Evolutionary conservation across 768 basidiomycete genomes (phyloP), one percentile per base, ranked within the genome.

Genomic region (Termitomyces heimii): DNA sequence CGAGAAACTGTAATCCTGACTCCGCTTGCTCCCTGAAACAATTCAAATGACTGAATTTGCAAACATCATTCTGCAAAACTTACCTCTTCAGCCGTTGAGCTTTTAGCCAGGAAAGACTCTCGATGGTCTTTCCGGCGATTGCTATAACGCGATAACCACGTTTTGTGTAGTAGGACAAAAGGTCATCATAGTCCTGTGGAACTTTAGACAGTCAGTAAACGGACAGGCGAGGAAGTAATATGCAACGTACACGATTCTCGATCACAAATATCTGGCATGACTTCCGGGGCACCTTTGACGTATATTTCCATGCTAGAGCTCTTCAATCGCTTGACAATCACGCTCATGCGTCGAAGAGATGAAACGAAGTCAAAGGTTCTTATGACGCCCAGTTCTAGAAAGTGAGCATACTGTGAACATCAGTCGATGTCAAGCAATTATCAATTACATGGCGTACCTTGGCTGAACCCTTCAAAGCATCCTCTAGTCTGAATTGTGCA

Each of bases 231-330:
- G 12, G 22, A 7, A 31, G 39, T 8, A 52, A 28, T 34, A 43
- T 7, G n/a, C 14, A 46, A 77, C 94, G 63, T 65, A 98, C 96
- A 86, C n/a, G 95, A 91, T 52, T 88, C 83, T 59, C 79, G 86
- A 54, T 94, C 89, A 68, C 97, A 99, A 56, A 99, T 98, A 42
- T 95, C 94, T 7, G 73, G 70, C 95, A 99, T 98, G 55, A 98
- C 93, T 71, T 99, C 97, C 0, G 97, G 97, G 2, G 97, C 97
- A n/a, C 97, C 97, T 68, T 99, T 99, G 65, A 95, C 94, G 67
- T 98, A 98, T 12, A 98, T 80, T 68, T 99, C 97, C 94, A 99
- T 98, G 69, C 90, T 93, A 53, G 73, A 83, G 62, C 95, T 95
- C 70, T 89, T 97, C 53, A 99, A 80, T 52, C 93, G 81, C 70